phyloP scores from a whole-genome alignment of 2,329 filamentous ascomycete species.

The Blastomyces parvus region DNA sequence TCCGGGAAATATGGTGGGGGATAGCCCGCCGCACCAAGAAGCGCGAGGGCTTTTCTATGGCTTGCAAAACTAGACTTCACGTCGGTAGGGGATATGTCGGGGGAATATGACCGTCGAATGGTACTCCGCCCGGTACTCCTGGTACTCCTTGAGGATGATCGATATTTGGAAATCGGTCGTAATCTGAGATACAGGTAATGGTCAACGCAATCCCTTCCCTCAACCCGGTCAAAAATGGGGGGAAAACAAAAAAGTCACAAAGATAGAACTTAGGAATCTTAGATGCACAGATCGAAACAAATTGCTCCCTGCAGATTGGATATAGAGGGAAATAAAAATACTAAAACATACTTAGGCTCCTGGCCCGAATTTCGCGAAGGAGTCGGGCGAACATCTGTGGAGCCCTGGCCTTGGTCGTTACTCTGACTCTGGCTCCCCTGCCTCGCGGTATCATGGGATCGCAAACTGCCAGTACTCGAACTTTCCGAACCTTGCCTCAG shows the following conservation, averaged over 20 bases:
- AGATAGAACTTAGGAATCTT: background rate
- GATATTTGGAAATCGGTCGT: background rate
- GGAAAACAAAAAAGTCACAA: background rate
- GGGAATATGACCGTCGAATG: background rate
- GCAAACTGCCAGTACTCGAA: conserved; percentile 31
- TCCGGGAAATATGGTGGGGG: background rate
- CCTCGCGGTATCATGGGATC: conserved; percentile 34
- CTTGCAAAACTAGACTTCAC: conserved; percentile 20
- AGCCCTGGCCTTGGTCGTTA: background rate
- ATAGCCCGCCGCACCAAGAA: conserved; percentile 25
- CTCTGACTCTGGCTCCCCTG: conserved; percentile 16
- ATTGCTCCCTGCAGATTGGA: background rate
- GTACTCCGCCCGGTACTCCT: background rate
- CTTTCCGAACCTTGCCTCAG: conserved; percentile 34
- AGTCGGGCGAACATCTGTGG: background rate
- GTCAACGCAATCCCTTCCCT: background rate
- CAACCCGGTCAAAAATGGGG: background rate
- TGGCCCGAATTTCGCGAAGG: background rate
- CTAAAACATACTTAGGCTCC: conserved; percentile 1
- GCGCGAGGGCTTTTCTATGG: conserved; percentile 28
- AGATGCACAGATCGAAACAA: background rate
- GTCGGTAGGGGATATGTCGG: conserved; percentile 6
- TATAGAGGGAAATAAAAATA: background rate
- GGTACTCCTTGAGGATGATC: background rate
- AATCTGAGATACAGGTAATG: background rate